Evolutionary conservation across 371 early-diverging fungal species (phyloP).

Genomic region (Globomyces sp.): DNA sequence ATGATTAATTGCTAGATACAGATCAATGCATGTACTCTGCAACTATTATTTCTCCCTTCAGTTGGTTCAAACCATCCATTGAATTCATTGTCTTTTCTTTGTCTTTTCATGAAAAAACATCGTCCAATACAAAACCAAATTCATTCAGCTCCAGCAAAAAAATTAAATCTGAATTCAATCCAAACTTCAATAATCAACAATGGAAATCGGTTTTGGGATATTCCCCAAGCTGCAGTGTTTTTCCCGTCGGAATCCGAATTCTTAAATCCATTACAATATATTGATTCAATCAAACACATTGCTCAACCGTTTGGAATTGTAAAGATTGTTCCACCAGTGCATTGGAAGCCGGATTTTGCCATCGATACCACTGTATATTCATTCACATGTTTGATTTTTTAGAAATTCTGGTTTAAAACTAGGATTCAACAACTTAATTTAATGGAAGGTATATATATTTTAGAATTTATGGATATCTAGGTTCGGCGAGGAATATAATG

Average conservation of each 20-base stretch:
- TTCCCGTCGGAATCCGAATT: constrained; percentile 85
- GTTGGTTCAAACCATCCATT: no score
- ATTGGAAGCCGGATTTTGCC: constrained; percentile 80
- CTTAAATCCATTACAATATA: constrained; percentile 77
- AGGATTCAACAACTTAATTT: constrained; percentile 86
- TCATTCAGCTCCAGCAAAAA: no score
- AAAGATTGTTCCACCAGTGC: constrained; percentile 89
- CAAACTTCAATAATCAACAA: no score
- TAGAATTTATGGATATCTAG: no score
- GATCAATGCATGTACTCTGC: no score
- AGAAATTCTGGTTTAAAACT: constrained; percentile 88
- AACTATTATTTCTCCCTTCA: no score
- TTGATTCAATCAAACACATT: constrained; percentile 73
- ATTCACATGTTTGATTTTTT: constrained; percentile 13
- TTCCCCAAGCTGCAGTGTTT: constrained; percentile 46
- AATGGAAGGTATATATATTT: constrained; percentile 75
- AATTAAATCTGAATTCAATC: no score
- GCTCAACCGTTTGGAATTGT: constrained; percentile 84
- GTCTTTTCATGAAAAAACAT: no score
- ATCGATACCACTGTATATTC: constrained; percentile 75
- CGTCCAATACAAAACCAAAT: no score
- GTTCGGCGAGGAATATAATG: constrained; percentile 65
- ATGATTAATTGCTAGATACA: no score
- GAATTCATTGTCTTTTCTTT: no score
- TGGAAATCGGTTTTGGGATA: background rate